Base-by-base conservation (phyloP, 2,329 filamentous ascomycete genomes). In the Hypoxylon sp. region DNA sequence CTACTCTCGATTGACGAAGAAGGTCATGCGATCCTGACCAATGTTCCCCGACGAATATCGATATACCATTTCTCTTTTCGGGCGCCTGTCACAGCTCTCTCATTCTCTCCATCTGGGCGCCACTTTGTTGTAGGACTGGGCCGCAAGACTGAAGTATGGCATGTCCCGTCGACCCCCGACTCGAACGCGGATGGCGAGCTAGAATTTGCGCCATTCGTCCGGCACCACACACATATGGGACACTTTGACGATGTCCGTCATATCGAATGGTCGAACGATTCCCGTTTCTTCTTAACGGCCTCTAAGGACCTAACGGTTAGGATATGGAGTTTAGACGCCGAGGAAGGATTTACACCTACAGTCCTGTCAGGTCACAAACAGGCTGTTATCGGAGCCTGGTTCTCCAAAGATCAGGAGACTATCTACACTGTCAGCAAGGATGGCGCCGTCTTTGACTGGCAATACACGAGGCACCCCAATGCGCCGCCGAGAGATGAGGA, bases 401-500 rank as follows among this genome's bases (percentile, higher is more conserved):
- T 99, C 75, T 96, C 94, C 0, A 89, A 91, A 65, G 89, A 97
- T 71, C 95, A 99, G 76, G 96, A 99, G 79, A 92, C 88, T 50
- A 97, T 99, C 56, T 99, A 95, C 76, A 98, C 95, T 0, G 88
- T 97, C 68, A 97, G 94, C 79, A 96, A 96, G 77, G 96, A 99
- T 77, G 96, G 95, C n/a, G 94, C 95, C 2, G 85, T 98, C 0
- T 98, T 98, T 73, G 87, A 91, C 68, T 99, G 95, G 95, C 89
- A 92, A 74, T 99, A 95, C 77, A 85, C 70, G 88, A 75, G 85
- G 59, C 82, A 88, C 73, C 81, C 87, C 74, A 79, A 86, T 79
- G 77, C 83, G 74, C 76, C 84, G 15, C 75, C 76, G 5, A 81
- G 83, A 39, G 82, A 32, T 10, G 30, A 84, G 24, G 82, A 87